These are phyloP conservation scores for Lasiodiplodia sp. DNA, from an alignment of 2,329 filamentous ascomycete genomes.

Conservation along the genomic window DNA sequence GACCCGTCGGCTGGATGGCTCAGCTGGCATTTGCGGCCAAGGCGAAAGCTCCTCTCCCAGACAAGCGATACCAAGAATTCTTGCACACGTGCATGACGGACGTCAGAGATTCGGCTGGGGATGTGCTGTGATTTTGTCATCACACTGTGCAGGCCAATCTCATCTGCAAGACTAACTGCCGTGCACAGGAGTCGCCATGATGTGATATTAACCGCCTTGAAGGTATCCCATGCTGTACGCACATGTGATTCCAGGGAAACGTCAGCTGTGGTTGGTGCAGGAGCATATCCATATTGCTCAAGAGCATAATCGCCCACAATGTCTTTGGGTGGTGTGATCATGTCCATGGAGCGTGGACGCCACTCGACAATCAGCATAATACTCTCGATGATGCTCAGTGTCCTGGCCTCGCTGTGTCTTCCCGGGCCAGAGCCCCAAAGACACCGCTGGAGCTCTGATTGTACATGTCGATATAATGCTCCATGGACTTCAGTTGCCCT, in stretches of 20 bases:
- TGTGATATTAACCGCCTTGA: background rate
- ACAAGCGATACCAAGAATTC: background rate
- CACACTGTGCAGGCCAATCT: background rate
- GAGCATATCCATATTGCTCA: too few species aligned
- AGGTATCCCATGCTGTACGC: background rate
- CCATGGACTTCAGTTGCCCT: background rate
- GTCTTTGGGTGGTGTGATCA: background rate
- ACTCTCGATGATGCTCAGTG: background rate
- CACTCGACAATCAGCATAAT: conserved; percentile 1
- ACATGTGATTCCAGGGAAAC: background rate
- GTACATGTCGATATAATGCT: background rate
- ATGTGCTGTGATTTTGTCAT: background rate
- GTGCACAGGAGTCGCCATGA: background rate
- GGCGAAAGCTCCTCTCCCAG: background rate
- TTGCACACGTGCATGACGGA: background rate
- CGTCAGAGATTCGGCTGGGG: background rate
- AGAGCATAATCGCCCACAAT: background rate
- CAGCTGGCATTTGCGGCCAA: background rate
- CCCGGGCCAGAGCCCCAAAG: background rate
- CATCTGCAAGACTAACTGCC: background rate
- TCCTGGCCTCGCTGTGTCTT: background rate
- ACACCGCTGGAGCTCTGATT: background rate
- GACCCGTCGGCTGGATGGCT: background rate
- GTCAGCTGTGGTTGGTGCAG: background rate
- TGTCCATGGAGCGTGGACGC: background rate